Percentiles rank a stretch among this genome's conserved stretches.
Conservation (phyloP, 768 basidiomycete species). For the Xanthoconium purpureum region DNA sequence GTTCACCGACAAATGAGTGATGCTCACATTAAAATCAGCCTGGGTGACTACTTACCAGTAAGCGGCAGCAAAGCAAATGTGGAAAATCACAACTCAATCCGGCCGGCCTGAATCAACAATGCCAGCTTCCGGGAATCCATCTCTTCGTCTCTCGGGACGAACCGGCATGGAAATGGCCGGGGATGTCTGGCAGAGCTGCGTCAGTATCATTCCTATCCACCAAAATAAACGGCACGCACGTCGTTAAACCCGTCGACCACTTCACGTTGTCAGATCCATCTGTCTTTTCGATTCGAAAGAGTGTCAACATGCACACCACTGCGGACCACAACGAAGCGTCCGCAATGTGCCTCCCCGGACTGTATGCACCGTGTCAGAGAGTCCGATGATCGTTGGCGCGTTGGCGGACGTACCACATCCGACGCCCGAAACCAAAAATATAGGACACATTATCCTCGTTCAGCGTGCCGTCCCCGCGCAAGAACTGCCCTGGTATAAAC, state of each 20-base stretch:
- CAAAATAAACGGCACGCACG: not conserved
- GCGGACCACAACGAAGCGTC: slow-evolving; percentile 24
- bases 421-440: slow-evolving; percentile 22
- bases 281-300: slow-evolving; percentile 19
- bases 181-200: slow-evolving; percentile 1
- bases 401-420: slow-evolving; percentile 12
- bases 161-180: slow-evolving; percentile 15
- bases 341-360: slow-evolving; percentile 21
- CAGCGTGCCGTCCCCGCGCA: slow-evolving; percentile 16
- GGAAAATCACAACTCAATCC: no score
- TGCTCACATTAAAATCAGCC: no score
- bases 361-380: not conserved
- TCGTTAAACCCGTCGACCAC: slow-evolving; percentile 17
- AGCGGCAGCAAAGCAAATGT: no score
- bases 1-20: no score
- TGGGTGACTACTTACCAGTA: no score
- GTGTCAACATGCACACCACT: slow-evolving; percentile 14
- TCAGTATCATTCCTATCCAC: not conserved
- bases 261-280: slow-evolving; percentile 10
- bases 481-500: slow-evolving; percentile 41
- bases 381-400: not conserved
- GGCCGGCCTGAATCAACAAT: no score
- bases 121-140: no score
- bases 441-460: slow-evolving; percentile 12
- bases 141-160: slow-evolving; percentile 11